A percentile compares a stretch with the other conserved stretches of the same genome.
Conservation (phyloP, 495 filamentous ascomycete genomes). For the Xylaria telfairii region DNA sequence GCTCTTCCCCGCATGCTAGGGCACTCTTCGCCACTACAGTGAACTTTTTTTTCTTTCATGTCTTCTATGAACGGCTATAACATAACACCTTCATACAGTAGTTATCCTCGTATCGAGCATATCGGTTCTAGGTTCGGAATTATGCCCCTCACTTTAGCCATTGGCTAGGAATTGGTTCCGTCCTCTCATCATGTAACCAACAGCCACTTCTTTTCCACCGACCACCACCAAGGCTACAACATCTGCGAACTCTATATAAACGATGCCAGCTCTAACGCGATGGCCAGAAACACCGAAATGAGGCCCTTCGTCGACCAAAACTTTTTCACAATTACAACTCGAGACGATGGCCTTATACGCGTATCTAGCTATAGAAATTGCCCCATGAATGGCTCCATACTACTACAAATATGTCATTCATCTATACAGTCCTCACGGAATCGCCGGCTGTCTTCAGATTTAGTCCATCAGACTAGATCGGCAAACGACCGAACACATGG, state of each 20-base stretch:
- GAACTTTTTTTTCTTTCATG: neutral
- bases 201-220: neutral
- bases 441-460: neutral
- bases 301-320: neutral
- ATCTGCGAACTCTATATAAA: neutral
- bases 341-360: neutral
- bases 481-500: neutral
- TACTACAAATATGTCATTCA: neutral
- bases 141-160: neutral
- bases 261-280: neutral
- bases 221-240: neutral
- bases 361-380: neutral
- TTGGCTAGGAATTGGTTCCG: neutral
- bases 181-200: neutral
- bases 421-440: neutral
- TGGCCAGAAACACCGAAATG: neutral
- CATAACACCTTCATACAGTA: neutral
- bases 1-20: constrained; percentile 15
- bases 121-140: neutral
- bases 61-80: too few relatives aligned
- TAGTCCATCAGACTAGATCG: neutral
- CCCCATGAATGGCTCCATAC: neutral
- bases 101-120: neutral
- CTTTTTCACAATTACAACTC: neutral
- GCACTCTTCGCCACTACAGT: neutral